These are phyloP conservation scores for Halenospora varia DNA, from an alignment of 495 filamentous ascomycete species.

Conservation along the genomic window DNA sequence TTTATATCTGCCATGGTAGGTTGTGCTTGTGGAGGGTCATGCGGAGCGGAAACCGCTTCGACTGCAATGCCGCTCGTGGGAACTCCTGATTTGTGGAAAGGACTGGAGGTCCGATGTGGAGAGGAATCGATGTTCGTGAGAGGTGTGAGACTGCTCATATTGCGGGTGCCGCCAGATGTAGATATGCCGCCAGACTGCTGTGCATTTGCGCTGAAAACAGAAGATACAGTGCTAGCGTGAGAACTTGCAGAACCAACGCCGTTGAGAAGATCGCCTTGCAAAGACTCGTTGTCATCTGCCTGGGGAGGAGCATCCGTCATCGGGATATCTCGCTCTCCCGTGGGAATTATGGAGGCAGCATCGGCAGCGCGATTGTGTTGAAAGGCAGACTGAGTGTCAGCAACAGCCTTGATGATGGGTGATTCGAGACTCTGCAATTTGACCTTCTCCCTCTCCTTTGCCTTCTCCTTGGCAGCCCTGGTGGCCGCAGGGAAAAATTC, in stretches of 20 bases:
- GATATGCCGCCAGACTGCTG: conserved; percentile 45
- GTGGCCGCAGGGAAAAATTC: conserved; percentile 89
- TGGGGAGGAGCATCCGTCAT: conserved; percentile 33
- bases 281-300: conserved; percentile 54
- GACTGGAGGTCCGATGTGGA: conserved; percentile 53
- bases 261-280: conserved; percentile 58
- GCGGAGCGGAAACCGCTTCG: conserved; percentile 8
- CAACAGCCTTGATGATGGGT: conserved; percentile 26
- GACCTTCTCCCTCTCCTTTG: conserved; percentile 47
- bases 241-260: conserved; percentile 65
- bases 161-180: conserved; percentile 34
- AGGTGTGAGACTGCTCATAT: conserved; percentile 60
- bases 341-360: conserved; percentile 22
- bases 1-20: conserved; percentile 48
- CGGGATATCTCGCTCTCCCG: conserved; percentile 28
- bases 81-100: conserved; percentile 34
- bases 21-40: conserved; percentile 28
- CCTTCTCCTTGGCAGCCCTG: conserved; percentile 50
- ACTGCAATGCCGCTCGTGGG: not conserved
- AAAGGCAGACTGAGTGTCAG: conserved; percentile 21
- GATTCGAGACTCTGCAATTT: conserved; percentile 32
- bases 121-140: conserved; percentile 75
- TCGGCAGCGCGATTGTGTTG: conserved; percentile 18
- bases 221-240: conserved; percentile 58
- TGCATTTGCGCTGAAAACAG: conserved; percentile 54